phyloP scores from a whole-genome alignment of 164 flowering plant genomes.

The Chloranthus sessilifolius region DNA sequence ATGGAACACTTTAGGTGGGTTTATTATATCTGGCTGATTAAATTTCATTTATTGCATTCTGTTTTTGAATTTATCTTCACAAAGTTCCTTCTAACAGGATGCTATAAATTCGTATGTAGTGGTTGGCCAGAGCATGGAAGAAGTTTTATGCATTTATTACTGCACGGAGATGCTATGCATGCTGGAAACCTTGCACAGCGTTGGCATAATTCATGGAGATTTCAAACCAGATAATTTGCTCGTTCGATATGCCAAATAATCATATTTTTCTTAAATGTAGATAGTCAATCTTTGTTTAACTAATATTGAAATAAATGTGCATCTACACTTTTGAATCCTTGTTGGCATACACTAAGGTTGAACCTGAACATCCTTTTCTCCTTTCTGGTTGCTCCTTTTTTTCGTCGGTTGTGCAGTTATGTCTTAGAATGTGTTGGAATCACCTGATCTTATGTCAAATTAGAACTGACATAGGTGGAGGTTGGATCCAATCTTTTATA shows the following conservation, averaged over 20 bases:
- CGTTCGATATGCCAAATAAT: slow-evolving; percentile 76
- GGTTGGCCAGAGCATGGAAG: slow-evolving; percentile 70
- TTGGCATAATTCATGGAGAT: slow-evolving; percentile 91
- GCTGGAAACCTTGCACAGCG: slow-evolving; percentile 74
- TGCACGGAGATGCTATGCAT: slow-evolving; percentile 86
- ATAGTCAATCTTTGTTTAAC: too few species aligned
- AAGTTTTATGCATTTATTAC: slow-evolving; percentile 85
- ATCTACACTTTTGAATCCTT: too few species aligned
- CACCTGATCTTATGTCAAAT: too few species aligned
- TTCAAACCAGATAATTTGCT: slow-evolving; percentile 97
- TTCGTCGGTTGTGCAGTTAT: too few species aligned
- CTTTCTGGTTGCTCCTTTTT: too few species aligned
- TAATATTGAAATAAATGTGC: too few species aligned
- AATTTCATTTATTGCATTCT: neutral
- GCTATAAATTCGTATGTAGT: slow-evolving; percentile 77
- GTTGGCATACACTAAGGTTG: too few species aligned
- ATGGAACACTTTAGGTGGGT: slow-evolving; percentile 89
- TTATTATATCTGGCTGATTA: neutral
- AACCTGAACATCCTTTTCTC: too few species aligned
- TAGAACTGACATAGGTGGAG: too few species aligned
- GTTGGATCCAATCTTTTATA: too few species aligned
- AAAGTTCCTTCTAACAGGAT: slow-evolving; percentile 50
- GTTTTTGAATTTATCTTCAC: slow-evolving; percentile 5
- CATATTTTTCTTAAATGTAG: too few species aligned
- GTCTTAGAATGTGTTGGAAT: too few species aligned